Base-by-base conservation (phyloP, 805 yeast species). In the Scheffersomyces coipomensis region DNA sequence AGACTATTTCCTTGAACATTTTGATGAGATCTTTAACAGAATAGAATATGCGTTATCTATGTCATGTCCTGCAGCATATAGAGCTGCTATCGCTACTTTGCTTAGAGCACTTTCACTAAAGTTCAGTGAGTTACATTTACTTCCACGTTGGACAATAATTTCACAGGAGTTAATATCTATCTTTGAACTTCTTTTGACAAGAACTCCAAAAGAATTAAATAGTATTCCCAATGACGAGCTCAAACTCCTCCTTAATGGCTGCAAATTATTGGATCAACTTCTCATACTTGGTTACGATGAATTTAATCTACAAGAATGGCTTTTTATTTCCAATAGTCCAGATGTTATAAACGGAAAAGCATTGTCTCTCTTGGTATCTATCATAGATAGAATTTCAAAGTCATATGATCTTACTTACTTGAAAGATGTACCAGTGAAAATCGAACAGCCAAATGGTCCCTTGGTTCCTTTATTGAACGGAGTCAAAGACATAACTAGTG, bases 271-370 rank as follows among this genome's bases (percentile, higher is more conserved):
- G 34, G 99, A 91, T 55, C 73, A 85, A 22, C 58, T 89, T 17
- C 57, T 91, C 16, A 68, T 84, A 2, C 49, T 89, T 40, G 78
- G 81, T 26, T 73, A 74, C 30, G 97, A 90, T 55, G 96, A 88
- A 42, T 73, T 91, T 68, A 83, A 81, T 60, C 54, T 78, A 59
- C 55, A 78, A 45, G 93, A 88, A 52, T 91, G 98, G 98, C 66
- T 93, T 2, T 93, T 88, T 54, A 76, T 91, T 9, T 73, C 81
- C 19, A 88, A 85, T 49, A 80, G 78, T 13, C 71, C 80, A 13
- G 83, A 80, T 43, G 79, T 83, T 15, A 70, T 76, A 22, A 73
- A 69, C 49, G 69, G 72, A 49, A 32, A 30, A 11, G 13, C 59
- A 55, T 10, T 45, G 48, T 19, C 46, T 38, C 11, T 42, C 49